These are phyloP conservation scores for Lactifluus pinguis DNA, from an alignment of 768 basidiomycete genomes.

Conservation along the genomic window DNA sequence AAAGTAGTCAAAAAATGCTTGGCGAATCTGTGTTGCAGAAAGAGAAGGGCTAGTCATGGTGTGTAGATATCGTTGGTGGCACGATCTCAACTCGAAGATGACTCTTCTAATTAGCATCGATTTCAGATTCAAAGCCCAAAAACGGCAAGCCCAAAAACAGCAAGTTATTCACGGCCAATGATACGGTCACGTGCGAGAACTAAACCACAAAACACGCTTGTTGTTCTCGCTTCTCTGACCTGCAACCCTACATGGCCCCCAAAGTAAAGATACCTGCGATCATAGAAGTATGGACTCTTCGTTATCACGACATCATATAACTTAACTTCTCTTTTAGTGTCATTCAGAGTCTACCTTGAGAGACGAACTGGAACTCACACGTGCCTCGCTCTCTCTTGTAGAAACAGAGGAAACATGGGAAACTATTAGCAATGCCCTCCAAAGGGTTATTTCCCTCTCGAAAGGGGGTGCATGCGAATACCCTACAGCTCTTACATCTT, in stretches of 20 bases:
- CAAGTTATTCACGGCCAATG: neutral
- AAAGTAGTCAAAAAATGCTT: conserved; percentile 91
- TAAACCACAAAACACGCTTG: neutral
- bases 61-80: conserved; percentile 1
- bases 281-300: neutral
- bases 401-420: conserved; percentile 84
- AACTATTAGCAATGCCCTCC: conserved; percentile 43
- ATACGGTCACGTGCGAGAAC: conserved; percentile 15
- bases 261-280: conserved; percentile 13
- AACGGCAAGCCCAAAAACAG: neutral
- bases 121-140: neutral
- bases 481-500: conserved; percentile 40
- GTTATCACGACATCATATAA: neutral
- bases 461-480: conserved; percentile 45
- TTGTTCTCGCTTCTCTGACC: neutral
- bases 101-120: conserved; percentile 3
- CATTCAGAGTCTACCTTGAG: conserved; percentile 15
- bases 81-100: neutral
- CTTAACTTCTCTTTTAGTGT: conserved; percentile 3
- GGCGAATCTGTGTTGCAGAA: conserved; percentile 61
- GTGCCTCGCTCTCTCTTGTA: conserved; percentile 33
- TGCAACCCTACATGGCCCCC: conserved; percentile 7
- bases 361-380: conserved; percentile 24
- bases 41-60: conserved; percentile 8
- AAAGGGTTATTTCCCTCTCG: conserved; percentile 38